phyloP scores from a whole-genome alignment of 1,284 basidiomycete genomes.

The Cutaneotrichosporon cavernicola region DNA sequence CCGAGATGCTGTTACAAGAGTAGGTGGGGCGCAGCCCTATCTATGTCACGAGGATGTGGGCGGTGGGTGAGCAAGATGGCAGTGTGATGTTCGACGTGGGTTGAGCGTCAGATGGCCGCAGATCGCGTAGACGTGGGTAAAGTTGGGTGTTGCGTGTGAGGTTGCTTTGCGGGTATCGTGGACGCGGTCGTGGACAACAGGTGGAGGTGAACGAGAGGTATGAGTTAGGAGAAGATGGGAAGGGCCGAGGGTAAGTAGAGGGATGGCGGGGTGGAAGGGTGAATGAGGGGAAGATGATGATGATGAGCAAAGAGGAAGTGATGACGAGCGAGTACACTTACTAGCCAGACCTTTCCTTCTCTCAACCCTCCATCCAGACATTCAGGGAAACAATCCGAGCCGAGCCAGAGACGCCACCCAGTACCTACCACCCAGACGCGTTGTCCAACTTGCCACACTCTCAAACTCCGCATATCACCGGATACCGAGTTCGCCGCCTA shows the following conservation, averaged over 20 bases:
- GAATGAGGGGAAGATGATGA: background rate
- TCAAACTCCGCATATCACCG: constrained; percentile 13
- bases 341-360: background rate
- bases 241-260: background rate
- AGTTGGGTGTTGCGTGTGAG: background rate
- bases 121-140: background rate
- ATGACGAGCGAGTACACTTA: constrained; percentile 1
- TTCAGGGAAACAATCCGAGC: too few species aligned
- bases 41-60: background rate
- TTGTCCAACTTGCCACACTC: background rate
- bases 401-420: background rate
- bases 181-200: background rate
- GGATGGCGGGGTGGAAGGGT: constrained; percentile 6
- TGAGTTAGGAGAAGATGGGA: background rate
- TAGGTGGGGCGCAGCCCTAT: constrained; percentile 4
- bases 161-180: background rate
- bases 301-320: constrained; percentile 16
- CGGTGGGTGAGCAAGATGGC: background rate
- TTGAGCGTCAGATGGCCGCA: constrained; percentile 5
- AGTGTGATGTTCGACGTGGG: background rate
- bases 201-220: background rate
- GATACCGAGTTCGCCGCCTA: background rate
- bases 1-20: constrained; percentile 1
- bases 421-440: background rate
- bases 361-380: background rate